These are phyloP conservation scores for Waltergamsia citrina DNA, from an alignment of 2,329 filamentous ascomycete species.

Conservation along the genomic window DNA sequence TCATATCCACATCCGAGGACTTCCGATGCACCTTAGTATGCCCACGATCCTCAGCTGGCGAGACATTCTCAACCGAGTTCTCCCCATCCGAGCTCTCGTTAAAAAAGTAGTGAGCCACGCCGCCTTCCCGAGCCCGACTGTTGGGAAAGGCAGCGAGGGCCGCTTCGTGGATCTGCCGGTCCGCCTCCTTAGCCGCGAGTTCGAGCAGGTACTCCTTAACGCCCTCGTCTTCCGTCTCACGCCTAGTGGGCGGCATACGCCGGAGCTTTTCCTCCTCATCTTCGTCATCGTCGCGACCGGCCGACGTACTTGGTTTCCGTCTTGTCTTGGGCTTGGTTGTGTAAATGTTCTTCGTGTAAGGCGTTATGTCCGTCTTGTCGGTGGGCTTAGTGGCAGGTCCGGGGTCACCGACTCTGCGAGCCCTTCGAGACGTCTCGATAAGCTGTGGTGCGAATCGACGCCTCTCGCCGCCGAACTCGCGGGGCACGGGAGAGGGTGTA, in stretches of 20 bases:
- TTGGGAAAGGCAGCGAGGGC: slow-evolving; percentile 70
- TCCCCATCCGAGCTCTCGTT: slow-evolving; percentile 54
- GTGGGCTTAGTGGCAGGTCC: slow-evolving; percentile 52
- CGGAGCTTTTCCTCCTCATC: slow-evolving; percentile 15
- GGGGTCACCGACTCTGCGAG: slow-evolving; percentile 55
- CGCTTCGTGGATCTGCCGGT: slow-evolving; percentile 69
- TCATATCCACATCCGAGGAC: slow-evolving; percentile 52
- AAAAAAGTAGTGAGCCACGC: slow-evolving; percentile 59
- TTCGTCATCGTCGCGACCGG: slow-evolving; percentile 15
- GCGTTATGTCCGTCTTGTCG: slow-evolving; percentile 65
- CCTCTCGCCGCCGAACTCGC: slow-evolving; percentile 28
- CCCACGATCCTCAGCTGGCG: background rate
- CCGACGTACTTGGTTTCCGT: slow-evolving; percentile 8
- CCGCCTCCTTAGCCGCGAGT: slow-evolving; percentile 69
- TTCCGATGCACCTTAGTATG: slow-evolving; percentile 30
- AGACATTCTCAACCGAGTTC: slow-evolving; percentile 23
- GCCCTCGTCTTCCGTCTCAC: slow-evolving; percentile 66
- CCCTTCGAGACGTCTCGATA: slow-evolving; percentile 69
- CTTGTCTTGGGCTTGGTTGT: slow-evolving; percentile 31
- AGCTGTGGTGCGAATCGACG: slow-evolving; percentile 67
- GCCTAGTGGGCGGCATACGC: slow-evolving; percentile 30
- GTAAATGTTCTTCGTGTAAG: slow-evolving; percentile 53
- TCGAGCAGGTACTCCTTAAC: slow-evolving; percentile 71
- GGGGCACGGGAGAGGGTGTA: slow-evolving; percentile 31
- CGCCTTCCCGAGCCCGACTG: slow-evolving; percentile 58